Conservation (phyloP, 2,329 filamentous ascomycete species). For the Epichloe bromicola region DNA sequence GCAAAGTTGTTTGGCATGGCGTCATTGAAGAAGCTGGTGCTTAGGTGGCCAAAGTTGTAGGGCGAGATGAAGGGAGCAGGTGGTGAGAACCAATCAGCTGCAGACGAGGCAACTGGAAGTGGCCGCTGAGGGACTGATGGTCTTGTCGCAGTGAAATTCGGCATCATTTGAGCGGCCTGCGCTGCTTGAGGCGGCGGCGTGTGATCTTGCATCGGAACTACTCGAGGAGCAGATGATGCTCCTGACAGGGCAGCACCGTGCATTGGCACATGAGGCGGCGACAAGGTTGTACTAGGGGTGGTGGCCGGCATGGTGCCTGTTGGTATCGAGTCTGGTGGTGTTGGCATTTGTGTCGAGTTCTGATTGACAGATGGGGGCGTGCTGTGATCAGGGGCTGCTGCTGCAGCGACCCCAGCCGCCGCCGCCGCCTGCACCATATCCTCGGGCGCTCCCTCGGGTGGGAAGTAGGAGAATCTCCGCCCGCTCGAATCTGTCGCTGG, state of each 20-base stretch:
- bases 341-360: constrained; percentile 24
- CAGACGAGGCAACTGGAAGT: constrained; percentile 26
- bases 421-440: constrained; percentile 14
- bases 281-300: constrained; percentile 21
- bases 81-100: constrained; percentile 41
- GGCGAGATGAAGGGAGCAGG: constrained; percentile 40
- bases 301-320: constrained; percentile 16
- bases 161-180: constrained; percentile 6
- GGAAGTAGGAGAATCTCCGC: constrained; percentile 50
- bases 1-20: constrained; percentile 18
- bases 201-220: constrained; percentile 14
- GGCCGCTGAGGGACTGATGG: constrained; percentile 29
- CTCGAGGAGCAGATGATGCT: constrained; percentile 14
- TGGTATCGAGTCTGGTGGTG: constrained; percentile 30
- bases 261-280: constrained; percentile 24
- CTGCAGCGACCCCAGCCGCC: constrained; percentile 16
- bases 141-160: constrained; percentile 15
- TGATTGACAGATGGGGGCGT: constrained; percentile 17
- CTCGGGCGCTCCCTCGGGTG: constrained; percentile 35
- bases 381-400: constrained; percentile 15
- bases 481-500: constrained; percentile 41
- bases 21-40: constrained; percentile 29
- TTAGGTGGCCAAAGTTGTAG: constrained; percentile 32
- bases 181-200: constrained; percentile 17
- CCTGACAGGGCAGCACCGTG: constrained; percentile 16